Percentiles rank a stretch among this genome's conserved stretches.
These are phyloP conservation scores for Solanum corneliomulleri DNA, from an alignment of 257 asterid genomes.

Conservation along the genomic window DNA sequence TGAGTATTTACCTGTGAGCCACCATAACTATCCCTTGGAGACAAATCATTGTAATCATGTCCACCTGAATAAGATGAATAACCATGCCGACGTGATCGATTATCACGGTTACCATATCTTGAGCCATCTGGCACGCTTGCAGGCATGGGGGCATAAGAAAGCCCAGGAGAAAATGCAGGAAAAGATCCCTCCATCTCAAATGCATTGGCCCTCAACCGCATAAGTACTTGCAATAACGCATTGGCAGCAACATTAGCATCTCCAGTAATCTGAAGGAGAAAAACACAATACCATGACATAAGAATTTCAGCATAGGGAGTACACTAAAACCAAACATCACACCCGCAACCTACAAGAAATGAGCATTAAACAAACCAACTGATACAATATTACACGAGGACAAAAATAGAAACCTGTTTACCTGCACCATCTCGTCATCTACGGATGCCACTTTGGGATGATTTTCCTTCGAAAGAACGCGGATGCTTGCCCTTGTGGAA, in stretches of 20 bases:
- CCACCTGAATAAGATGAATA: slow-evolving; percentile 36
- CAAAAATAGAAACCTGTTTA: slow-evolving; percentile 12
- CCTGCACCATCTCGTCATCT: slow-evolving; percentile 92
- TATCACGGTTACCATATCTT: slow-evolving; percentile 35
- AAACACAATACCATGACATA: background rate
- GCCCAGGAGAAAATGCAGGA: slow-evolving; percentile 16
- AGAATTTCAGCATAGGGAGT: background rate
- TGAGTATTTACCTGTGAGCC: slow-evolving; percentile 43
- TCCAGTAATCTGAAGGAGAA: slow-evolving; percentile 50
- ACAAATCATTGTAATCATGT: slow-evolving; percentile 28
- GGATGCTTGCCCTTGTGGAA: slow-evolving; percentile 66
- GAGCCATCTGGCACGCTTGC: slow-evolving; percentile 33
- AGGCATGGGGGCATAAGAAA: slow-evolving; percentile 22
- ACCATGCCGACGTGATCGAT: slow-evolving; percentile 32
- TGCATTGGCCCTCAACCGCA: slow-evolving; percentile 55
- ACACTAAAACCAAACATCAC: background rate
- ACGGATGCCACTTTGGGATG: slow-evolving; percentile 76
- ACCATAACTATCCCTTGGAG: slow-evolving; percentile 33
- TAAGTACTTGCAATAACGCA: slow-evolving; percentile 60
- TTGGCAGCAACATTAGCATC: slow-evolving; percentile 50
- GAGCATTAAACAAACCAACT: background rate
- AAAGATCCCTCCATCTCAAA: slow-evolving; percentile 57
- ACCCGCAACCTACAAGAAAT: background rate
- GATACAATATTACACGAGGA: background rate
- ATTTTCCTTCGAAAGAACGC: slow-evolving; percentile 56